phyloP scores from a whole-genome alignment of 2,329 filamentous ascomycete species.

The Mollisiaceae sp. region DNA sequence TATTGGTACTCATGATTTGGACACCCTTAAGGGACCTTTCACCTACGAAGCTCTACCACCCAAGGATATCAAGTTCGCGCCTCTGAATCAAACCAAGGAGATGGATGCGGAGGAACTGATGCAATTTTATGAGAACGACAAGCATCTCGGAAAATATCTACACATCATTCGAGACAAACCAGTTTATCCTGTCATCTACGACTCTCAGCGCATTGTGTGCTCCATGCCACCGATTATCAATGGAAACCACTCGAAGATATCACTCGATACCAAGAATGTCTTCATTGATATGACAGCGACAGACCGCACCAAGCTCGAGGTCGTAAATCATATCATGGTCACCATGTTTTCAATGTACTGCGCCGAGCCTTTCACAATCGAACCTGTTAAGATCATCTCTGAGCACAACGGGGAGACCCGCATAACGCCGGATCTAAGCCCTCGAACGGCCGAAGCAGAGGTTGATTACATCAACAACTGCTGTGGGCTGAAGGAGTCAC shows the following conservation, averaged over 20 bases:
- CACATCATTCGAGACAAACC: slow-evolving; percentile 94
- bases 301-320: slow-evolving; percentile 93
- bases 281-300: slow-evolving; percentile 98
- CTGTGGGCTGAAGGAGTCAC: slow-evolving; percentile 78
- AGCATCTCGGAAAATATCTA: slow-evolving; percentile 86
- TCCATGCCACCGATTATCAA: slow-evolving; percentile 98
- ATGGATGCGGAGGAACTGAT: slow-evolving; percentile 91
- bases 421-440: slow-evolving; percentile 79
- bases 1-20: slow-evolving; percentile 95
- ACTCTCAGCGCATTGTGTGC: slow-evolving; percentile 84
- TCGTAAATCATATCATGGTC: slow-evolving; percentile 93
- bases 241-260: slow-evolving; percentile 95
- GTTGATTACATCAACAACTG: slow-evolving; percentile 94
- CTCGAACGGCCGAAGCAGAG: slow-evolving; percentile 79
- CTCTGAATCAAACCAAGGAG: slow-evolving; percentile 87
- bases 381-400: slow-evolving; percentile 91
- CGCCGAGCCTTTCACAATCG: slow-evolving; percentile 85
- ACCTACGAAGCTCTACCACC: slow-evolving; percentile 92
- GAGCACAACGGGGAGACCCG: slow-evolving; percentile 87
- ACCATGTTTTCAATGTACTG: slow-evolving; percentile 97
- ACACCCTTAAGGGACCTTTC: slow-evolving; percentile 93
- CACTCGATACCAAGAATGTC: slow-evolving; percentile 86
- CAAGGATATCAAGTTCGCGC: slow-evolving; percentile 89
- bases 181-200: slow-evolving; percentile 95
- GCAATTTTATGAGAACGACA: slow-evolving; percentile 94